These are phyloP conservation scores for Acanthamoeba castellanii DNA, from an alignment of 208 protist species.

Conservation along the genomic window DNA sequence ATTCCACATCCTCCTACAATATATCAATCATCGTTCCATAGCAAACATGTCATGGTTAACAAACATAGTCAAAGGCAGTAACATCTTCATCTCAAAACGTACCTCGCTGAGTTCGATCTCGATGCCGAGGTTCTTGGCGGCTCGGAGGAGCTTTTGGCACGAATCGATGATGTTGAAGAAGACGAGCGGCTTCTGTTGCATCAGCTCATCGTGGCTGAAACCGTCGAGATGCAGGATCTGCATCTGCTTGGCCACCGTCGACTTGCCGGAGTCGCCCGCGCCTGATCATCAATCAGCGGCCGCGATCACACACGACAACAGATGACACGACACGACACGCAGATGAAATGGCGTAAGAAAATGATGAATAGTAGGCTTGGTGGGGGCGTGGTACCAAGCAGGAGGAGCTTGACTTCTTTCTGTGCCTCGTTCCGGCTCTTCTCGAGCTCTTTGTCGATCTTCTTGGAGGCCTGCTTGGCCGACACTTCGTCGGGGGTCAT, in stretches of 20 bases:
- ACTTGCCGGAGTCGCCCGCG: constrained; percentile 91
- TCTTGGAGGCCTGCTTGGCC: constrained; percentile 28
- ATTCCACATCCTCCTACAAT: neutral
- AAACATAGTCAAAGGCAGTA: neutral
- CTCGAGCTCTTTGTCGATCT: constrained; percentile 70
- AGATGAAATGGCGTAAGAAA: neutral
- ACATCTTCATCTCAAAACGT: too few species aligned
- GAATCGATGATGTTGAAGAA: constrained; percentile 86
- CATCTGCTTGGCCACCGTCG: constrained; percentile 92
- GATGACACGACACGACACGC: neutral
- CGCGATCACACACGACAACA: neutral
- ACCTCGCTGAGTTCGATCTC: constrained; percentile 33
- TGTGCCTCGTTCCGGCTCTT: constrained; percentile 58
- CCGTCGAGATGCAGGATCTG: constrained; percentile 89
- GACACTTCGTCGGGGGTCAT: neutral
- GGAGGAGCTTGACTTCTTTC: constrained; percentile 81
- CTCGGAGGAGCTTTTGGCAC: constrained; percentile 82
- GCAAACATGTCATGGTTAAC: neutral
- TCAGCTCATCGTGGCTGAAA: constrained; percentile 84
- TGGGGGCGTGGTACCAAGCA: constrained; percentile 15
- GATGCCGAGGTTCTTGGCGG: neutral
- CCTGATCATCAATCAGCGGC: constrained; percentile 15
- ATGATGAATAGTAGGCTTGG: neutral
- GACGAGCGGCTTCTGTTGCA: constrained; percentile 79
- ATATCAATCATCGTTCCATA: too few species aligned